Evolutionary conservation across 805 yeast genomes (phyloP), one percentile per base, ranked within the genome.

Genomic region (Saccharomycopsis oosterbeekiorum): DNA sequence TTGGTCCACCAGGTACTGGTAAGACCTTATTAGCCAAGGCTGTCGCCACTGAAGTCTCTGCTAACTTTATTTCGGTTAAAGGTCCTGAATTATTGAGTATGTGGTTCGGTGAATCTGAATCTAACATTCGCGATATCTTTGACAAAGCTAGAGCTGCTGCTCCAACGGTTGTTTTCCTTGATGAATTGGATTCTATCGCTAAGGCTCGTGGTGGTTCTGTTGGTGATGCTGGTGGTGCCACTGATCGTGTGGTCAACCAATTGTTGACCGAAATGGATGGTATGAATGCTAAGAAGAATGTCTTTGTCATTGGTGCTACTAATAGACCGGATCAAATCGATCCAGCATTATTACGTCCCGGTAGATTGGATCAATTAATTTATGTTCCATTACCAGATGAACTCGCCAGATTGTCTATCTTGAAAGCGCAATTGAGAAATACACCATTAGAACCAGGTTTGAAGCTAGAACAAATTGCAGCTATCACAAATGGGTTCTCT

Each of bases 1-100:
- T 88, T 74, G 99, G 99, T 69, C 99, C 99, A 59, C 99, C 99
- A 64, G 99, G 99, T 88, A 94, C 98, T 64, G 99, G 99, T 91
- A 94, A 94, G 79, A 94, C 99, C 3, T 79, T 94, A 71, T 81
- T 94, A 70, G 99, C 99, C 56, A 94, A 94, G 78, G 99, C 99
- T 60, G 98, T 94, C 68, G 99, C 99, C 57, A 94, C 98, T 57
- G 99, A 94, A 75, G 98, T 94, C 43, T 89, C 97, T 65, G 99
- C 99, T 41, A 94, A 94, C 76, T 94, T 94, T 78, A 94, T 94
- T 68, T 88, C 97, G 57, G 98, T 93, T 60, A 91, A 91, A 78
- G 97, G 97, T 68, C 97, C 97, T 42, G 97, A 91, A 78, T 81
- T 93, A 74, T 83, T 93, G 73, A 89, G 96, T 76, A 93, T 93